A percentile compares a stretch with the other conserved stretches of the same genome.
Conservation (phyloP, 2,329 filamentous ascomycete genomes). For the Cercospora canescens region DNA sequence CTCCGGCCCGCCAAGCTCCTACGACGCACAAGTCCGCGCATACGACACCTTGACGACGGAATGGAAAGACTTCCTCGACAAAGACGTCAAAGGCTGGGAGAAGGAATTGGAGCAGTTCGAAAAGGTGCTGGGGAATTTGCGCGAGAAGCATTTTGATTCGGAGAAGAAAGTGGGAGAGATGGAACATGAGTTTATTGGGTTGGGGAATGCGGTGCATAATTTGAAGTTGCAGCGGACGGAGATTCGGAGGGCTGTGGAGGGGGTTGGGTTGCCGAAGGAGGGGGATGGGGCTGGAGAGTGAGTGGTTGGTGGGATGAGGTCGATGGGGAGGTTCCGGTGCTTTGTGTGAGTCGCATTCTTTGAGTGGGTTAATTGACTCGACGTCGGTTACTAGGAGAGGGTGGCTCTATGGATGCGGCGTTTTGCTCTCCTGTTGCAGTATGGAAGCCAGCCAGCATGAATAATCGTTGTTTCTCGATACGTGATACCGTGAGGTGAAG, state of each 20-base stretch:
- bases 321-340: too few relatives aligned
- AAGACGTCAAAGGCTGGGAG: slow-evolving; percentile 11
- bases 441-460: too few relatives aligned
- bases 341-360: too few relatives aligned
- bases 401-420: too few relatives aligned
- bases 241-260: slow-evolving; percentile 4
- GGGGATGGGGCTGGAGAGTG: not conserved
- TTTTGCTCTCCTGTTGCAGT: too few relatives aligned
- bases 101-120: slow-evolving; percentile 11
- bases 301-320: not conserved
- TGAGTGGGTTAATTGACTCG: too few relatives aligned
- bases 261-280: slow-evolving; percentile 25
- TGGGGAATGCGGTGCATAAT: slow-evolving; percentile 17
- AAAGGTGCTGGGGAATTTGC: slow-evolving; percentile 5
- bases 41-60: slow-evolving; percentile 4
- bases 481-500: too few relatives aligned
- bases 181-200: slow-evolving; percentile 16
- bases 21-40: slow-evolving; percentile 15
- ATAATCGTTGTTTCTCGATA: too few relatives aligned
- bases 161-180: slow-evolving; percentile 6
- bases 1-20: slow-evolving; percentile 7
- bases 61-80: slow-evolving; percentile 9
- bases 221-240: slow-evolving; percentile 10
- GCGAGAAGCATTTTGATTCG: slow-evolving; percentile 9
- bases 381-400: too few relatives aligned